These are phyloP conservation scores for Bidens hawaiensis DNA, from an alignment of 140 eudicot genomes.

Conservation along the genomic window DNA sequence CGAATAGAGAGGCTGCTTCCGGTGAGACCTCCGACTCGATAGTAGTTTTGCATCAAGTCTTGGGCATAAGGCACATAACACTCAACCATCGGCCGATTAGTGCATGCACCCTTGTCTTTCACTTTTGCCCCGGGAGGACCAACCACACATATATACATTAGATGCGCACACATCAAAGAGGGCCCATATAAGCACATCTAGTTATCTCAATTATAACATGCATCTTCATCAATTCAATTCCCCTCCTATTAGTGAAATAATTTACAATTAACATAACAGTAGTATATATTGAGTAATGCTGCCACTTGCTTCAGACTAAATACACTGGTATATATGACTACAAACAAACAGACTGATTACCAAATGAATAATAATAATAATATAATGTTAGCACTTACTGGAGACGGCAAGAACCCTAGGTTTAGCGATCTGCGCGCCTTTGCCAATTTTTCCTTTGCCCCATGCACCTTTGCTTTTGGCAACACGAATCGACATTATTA, in stretches of 20 bases:
- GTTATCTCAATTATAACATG: background rate
- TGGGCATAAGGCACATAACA: too few species aligned
- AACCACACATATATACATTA: too few species aligned
- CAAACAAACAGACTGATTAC: background rate
- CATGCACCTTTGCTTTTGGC: slow-evolving; percentile 76
- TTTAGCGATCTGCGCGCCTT: slow-evolving; percentile 54
- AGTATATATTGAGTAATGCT: background rate
- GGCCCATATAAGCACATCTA: too few species aligned
- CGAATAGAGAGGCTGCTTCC: too few species aligned
- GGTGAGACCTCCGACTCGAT: too few species aligned
- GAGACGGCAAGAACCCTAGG: slow-evolving; percentile 86
- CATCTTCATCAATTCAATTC: slow-evolving; percentile 3
- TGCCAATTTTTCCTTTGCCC: slow-evolving; percentile 73
- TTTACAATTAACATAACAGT: background rate
- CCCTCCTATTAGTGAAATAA: background rate
- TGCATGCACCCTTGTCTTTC: too few species aligned
- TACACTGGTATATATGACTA: background rate
- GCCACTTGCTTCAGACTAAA: slow-evolving; percentile 10
- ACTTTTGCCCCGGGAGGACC: too few species aligned
- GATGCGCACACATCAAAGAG: too few species aligned
- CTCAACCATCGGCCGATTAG: too few species aligned
- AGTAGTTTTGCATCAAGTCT: too few species aligned
- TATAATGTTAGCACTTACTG: too few species aligned
- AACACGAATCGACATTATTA: slow-evolving; percentile 72
- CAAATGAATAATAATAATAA: background rate